phyloP scores from a whole-genome alignment of 73 alveolate species.

The Stentor coeruleus region DNA sequence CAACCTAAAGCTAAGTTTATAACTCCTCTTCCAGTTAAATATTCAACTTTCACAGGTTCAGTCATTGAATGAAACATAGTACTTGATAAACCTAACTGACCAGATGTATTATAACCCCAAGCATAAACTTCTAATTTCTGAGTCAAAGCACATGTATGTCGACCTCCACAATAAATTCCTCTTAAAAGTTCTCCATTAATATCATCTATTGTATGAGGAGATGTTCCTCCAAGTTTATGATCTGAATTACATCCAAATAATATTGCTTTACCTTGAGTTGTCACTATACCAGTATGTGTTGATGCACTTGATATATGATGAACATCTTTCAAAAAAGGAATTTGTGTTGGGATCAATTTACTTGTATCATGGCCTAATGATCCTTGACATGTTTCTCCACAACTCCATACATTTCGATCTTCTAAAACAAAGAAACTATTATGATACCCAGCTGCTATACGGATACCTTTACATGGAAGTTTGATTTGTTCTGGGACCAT shows the following conservation, averaged over 20 bases:
- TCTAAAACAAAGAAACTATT: not conserved
- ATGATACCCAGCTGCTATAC: constrained; percentile 9
- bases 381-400: constrained; percentile 17
- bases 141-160: constrained; percentile 30
- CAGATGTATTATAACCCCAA: constrained; percentile 28
- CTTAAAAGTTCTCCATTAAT: constrained; percentile 1
- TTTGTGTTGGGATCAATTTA: not conserved
- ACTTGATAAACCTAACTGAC: constrained; percentile 26
- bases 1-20: constrained; percentile 3
- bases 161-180: constrained; percentile 24
- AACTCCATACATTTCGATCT: not conserved
- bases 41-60: constrained; percentile 22
- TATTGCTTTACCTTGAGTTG: not conserved
- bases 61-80: constrained; percentile 25
- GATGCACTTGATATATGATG: not conserved
- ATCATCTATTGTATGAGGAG: constrained; percentile 11
- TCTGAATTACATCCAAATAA: constrained; percentile 21
- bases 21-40: constrained; percentile 13
- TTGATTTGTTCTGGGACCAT: not conserved
- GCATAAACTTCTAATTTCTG: constrained; percentile 8
- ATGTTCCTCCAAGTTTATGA: constrained; percentile 6
- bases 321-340: not conserved
- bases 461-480: not conserved
- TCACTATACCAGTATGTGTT: not conserved
- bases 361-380: not conserved